Evolutionary conservation across 208 protist genomes (phyloP).

Genomic region (Crithidia acanthocephali): DNA sequence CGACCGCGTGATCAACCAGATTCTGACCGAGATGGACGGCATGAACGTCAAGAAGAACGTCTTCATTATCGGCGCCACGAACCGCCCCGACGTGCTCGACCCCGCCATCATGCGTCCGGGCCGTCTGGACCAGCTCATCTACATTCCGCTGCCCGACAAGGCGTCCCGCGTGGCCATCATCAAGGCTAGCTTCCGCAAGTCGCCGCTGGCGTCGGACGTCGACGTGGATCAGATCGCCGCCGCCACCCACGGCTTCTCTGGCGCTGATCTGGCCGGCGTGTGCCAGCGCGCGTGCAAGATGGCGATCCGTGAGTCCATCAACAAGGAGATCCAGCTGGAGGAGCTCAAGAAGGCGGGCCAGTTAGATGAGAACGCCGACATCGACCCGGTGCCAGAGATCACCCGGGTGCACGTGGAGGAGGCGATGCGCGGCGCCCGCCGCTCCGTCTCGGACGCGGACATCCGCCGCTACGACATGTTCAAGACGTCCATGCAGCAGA

Average conservation of each 20-base stretch:
- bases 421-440: slow-evolving; percentile 88
- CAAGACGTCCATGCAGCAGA: slow-evolving; percentile 83
- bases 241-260: slow-evolving; percentile 98
- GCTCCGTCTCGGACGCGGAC: slow-evolving; percentile 93
- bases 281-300: slow-evolving; percentile 94
- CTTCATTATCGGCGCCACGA: slow-evolving; percentile 99
- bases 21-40: slow-evolving; percentile 99
- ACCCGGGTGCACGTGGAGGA: slow-evolving; percentile 92
- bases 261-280: slow-evolving; percentile 98
- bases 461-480: slow-evolving; percentile 95
- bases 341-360: slow-evolving; percentile 59
- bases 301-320: slow-evolving; percentile 93
- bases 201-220: slow-evolving; percentile 96
- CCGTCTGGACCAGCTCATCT: slow-evolving; percentile 97
- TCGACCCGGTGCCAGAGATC: slow-evolving; percentile 92
- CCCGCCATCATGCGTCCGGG: slow-evolving; percentile 99
- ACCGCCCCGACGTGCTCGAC: slow-evolving; percentile 99
- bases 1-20: slow-evolving; percentile 99
- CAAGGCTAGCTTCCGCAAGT: slow-evolving; percentile 98
- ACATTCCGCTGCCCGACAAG: slow-evolving; percentile 99
- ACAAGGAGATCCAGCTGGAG: slow-evolving; percentile 86
- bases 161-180: slow-evolving; percentile 97
- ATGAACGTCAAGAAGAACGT: slow-evolving; percentile 99
- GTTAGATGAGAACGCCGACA: slow-evolving; percentile 71
- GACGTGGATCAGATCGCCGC: slow-evolving; percentile 97